Conservation (phyloP, 2,329 filamentous ascomycete species). For the Neofusicoccum kwambonambiense region DNA sequence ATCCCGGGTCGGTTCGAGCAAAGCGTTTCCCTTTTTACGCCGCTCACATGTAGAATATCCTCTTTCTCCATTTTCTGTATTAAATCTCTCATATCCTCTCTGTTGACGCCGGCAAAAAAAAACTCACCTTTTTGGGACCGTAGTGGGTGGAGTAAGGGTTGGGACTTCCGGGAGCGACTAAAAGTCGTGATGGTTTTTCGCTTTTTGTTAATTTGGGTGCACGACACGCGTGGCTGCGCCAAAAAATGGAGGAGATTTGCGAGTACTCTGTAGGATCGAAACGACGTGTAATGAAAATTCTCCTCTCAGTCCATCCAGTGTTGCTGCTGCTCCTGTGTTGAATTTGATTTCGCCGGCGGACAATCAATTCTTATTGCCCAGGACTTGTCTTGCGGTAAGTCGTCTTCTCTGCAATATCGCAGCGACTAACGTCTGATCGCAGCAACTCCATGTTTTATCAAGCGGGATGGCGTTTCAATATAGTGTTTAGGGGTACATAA, state of each 20-base stretch:
- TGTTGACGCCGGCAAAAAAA: constrained; percentile 12
- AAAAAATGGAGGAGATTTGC: background rate
- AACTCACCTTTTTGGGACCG: constrained; percentile 10
- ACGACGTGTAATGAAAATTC: constrained; percentile 18
- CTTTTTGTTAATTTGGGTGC: constrained; percentile 6
- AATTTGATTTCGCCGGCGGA: too few species aligned
- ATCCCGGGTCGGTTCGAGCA: constrained; percentile 6
- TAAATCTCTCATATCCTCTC: constrained; percentile 15
- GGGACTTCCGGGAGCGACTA: constrained; percentile 6
- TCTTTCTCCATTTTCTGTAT: constrained; percentile 12
- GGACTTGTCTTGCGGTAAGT: background rate
- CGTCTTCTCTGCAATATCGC: background rate
- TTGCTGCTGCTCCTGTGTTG: background rate
- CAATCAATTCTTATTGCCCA: too few species aligned
- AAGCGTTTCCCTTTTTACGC: constrained; percentile 9
- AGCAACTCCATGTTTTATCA: background rate
- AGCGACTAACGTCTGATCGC: background rate
- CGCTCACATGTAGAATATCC: constrained; percentile 18
- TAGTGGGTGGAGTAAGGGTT: constrained; percentile 13
- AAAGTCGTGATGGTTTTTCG: constrained; percentile 15
- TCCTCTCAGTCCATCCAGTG: constrained; percentile 11
- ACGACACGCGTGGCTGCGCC: background rate
- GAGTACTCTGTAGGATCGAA: constrained; percentile 4
- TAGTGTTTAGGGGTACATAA: constrained; percentile 15
- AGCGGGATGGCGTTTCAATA: background rate